phyloP scores from a whole-genome alignment of 805 yeast genomes.

The Yamadazyma nakazawae region DNA sequence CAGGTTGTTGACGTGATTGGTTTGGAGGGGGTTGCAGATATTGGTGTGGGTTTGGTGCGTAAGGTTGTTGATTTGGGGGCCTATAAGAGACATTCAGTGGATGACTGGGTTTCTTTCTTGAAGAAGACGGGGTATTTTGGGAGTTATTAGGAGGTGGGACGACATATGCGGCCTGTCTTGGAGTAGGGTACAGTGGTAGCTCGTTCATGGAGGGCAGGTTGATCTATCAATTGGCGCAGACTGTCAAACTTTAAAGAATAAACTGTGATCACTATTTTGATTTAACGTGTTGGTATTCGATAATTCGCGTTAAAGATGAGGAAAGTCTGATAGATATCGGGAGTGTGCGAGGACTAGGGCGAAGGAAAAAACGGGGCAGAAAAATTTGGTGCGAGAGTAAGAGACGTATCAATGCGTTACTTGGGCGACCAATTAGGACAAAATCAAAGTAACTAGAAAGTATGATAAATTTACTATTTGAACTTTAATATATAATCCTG shows the following conservation, averaged over 20 bases:
- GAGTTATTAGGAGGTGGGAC: constrained; percentile 17
- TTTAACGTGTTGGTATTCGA: not conserved
- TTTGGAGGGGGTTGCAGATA: constrained; percentile 12
- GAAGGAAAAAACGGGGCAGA: not conserved
- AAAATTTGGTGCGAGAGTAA: too few relatives aligned
- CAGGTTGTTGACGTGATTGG: constrained; percentile 4
- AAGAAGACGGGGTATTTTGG: constrained; percentile 2
- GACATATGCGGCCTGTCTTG: constrained; percentile 39
- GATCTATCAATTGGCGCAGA: not conserved
- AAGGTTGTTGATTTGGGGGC: constrained; percentile 14
- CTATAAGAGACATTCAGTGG: constrained; percentile 10
- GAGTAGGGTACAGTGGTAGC: constrained; percentile 45
- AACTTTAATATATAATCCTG: not conserved
- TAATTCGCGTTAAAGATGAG: not conserved
- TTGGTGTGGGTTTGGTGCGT: constrained; percentile 8
- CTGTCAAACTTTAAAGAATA: not conserved
- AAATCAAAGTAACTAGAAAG: not conserved
- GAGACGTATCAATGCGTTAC: too few relatives aligned
- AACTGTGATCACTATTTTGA: not conserved
- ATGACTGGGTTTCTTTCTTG: constrained; percentile 12
- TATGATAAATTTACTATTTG: too few relatives aligned
- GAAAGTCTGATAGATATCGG: not conserved
- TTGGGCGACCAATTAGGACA: not conserved
- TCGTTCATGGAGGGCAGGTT: constrained; percentile 23
- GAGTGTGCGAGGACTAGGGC: not conserved